These are phyloP conservation scores for Calonectria ilicicola DNA, from an alignment of 2,329 filamentous ascomycete species.

Conservation along the genomic window DNA sequence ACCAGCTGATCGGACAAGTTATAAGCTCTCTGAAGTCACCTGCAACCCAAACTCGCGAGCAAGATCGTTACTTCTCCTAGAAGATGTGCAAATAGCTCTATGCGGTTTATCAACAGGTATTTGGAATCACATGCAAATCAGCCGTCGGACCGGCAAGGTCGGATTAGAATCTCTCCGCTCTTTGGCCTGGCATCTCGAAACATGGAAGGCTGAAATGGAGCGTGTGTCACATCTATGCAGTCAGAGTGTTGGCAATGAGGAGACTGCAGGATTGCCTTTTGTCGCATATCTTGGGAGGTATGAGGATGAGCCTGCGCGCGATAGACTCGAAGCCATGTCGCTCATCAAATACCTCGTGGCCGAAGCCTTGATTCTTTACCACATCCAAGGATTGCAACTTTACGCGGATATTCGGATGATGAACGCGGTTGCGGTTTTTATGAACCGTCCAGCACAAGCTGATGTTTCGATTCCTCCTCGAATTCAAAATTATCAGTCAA, in stretches of 20 bases:
- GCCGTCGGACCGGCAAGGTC: conserved; percentile 34
- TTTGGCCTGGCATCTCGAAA: conserved; percentile 42
- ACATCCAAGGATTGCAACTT: conserved; percentile 51
- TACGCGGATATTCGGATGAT: conserved; percentile 49
- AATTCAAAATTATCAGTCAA: conserved; percentile 35
- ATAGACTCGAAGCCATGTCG: conserved; percentile 36
- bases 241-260: conserved; percentile 23
- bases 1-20: conserved; percentile 45
- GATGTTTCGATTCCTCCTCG: conserved; percentile 29
- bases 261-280: conserved; percentile 33
- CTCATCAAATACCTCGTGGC: conserved; percentile 48
- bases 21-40: conserved; percentile 46
- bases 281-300: conserved; percentile 45
- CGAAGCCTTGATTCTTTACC: conserved; percentile 50
- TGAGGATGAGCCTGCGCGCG: conserved; percentile 37
- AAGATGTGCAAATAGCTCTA: conserved; percentile 50
- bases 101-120: conserved; percentile 46
- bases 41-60: conserved; percentile 42
- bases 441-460: conserved; percentile 14
- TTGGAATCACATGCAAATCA: conserved; percentile 45
- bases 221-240: conserved; percentile 34
- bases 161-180: conserved; percentile 29
- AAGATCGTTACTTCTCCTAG: conserved; percentile 43
- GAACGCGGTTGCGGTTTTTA: conserved; percentile 39
- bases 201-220: conserved; percentile 42